These are phyloP conservation scores for Macaranga tanarius DNA, from an alignment of 441 rosid species.

Conservation along the genomic window DNA sequence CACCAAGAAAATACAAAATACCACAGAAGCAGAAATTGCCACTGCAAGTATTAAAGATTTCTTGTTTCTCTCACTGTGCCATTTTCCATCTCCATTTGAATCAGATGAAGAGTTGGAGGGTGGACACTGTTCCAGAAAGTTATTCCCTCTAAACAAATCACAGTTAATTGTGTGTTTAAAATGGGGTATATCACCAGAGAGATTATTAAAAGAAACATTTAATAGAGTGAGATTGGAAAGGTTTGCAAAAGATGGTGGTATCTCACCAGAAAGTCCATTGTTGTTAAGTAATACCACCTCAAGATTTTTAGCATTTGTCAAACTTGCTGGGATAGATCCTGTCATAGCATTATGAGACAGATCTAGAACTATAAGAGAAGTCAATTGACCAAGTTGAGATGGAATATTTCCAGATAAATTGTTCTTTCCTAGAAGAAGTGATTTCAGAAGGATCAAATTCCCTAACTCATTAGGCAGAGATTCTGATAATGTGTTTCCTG, in stretches of 20 bases:
- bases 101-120: slow-evolving; percentile 20
- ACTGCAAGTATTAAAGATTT: slow-evolving; percentile 34
- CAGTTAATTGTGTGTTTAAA: slow-evolving; percentile 38
- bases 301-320: slow-evolving; percentile 42
- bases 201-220: slow-evolving; percentile 57
- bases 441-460: slow-evolving; percentile 35
- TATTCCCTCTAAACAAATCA: slow-evolving; percentile 42
- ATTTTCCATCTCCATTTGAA: slow-evolving; percentile 29
- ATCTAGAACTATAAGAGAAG: slow-evolving; percentile 49
- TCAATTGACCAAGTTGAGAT: slow-evolving; percentile 40
- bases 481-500: slow-evolving; percentile 50
- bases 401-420: slow-evolving; percentile 54
- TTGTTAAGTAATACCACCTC: slow-evolving; percentile 45
- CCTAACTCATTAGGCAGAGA: slow-evolving; percentile 47
- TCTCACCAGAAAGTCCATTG: slow-evolving; percentile 56
- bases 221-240: slow-evolving; percentile 41
- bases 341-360: slow-evolving; percentile 54
- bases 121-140: slow-evolving; percentile 36
- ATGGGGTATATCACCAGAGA: slow-evolving; percentile 51
- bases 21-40: slow-evolving; percentile 38
- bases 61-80: slow-evolving; percentile 25
- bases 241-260: slow-evolving; percentile 51
- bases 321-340: slow-evolving; percentile 51
- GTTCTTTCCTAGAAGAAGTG: slow-evolving; percentile 51
- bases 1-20: slow-evolving; percentile 31